Conservation (phyloP, 2,329 filamentous ascomycete species). For the Pseudogymnoascus sp. region DNA sequence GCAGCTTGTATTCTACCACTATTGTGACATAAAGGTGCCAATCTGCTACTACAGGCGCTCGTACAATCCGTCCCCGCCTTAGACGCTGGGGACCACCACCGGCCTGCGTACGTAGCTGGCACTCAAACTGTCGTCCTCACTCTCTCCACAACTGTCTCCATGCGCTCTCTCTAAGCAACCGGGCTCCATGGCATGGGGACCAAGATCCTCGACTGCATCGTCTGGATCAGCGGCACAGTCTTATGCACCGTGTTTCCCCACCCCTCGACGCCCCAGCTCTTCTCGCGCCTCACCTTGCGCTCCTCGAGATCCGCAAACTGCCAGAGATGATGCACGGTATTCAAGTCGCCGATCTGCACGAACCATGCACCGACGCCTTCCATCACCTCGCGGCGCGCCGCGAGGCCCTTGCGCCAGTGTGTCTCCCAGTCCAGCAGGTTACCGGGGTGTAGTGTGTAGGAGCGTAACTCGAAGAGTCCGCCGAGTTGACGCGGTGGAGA, state of each 20-base stretch:
- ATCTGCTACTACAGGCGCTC: background rate
- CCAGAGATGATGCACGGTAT: constrained; percentile 97
- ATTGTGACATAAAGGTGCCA: constrained; percentile 3
- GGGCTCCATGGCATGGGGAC: constrained; percentile 96
- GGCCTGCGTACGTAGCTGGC: background rate
- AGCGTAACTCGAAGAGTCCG: constrained; percentile 89
- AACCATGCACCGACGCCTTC: constrained; percentile 98
- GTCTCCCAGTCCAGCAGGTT: constrained; percentile 98
- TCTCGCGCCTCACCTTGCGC: constrained; percentile 78
- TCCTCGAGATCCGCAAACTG: constrained; percentile 97
- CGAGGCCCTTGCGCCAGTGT: constrained; percentile 88
- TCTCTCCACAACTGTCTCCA: background rate
- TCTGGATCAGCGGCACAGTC: constrained; percentile 93
- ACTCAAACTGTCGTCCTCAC: constrained; percentile 10
- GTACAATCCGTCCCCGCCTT: background rate
- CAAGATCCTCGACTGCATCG: constrained; percentile 89
- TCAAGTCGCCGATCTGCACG: constrained; percentile 93
- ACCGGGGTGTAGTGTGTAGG: constrained; percentile 91
- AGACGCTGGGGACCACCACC: background rate
- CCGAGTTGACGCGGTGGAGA: constrained; percentile 82
- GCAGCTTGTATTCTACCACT: background rate
- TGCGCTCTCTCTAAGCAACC: constrained; percentile 59
- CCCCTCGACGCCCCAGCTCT: constrained; percentile 90
- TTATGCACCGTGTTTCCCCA: constrained; percentile 98
- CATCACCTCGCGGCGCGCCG: constrained; percentile 92